Base-by-base conservation (phyloP, 495 filamentous ascomycete species). In the Xylaria scruposa region DNA sequence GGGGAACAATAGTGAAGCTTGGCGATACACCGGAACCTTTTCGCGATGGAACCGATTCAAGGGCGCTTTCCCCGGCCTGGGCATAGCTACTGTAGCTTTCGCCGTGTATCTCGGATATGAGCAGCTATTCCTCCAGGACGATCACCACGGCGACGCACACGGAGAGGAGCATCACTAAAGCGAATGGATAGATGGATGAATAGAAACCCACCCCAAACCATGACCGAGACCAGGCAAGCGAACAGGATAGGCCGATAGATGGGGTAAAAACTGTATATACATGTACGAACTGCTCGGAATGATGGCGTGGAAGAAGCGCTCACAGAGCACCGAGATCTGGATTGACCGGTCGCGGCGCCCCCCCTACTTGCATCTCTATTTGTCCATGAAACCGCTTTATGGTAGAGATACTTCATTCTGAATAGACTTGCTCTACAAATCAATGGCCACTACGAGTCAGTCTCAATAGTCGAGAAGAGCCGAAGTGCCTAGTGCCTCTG, bases 81-180 rank as follows among this genome's bases (percentile, higher is more conserved):
- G 96, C 58, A 96, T 93, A 72, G 96, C 94, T 6, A 91, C 91
- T 10, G 95, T 95, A 58, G 94, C 94, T 13, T 99, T 99, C 81
- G 90, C 91, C 46, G 90, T 83, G 61, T 99, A 99, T 84, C 93
- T 94, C 83, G 88, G 86, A 47, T 97, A 93, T 79, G 96, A 99
- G 85, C 88, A 93, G 77, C 77, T 97, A 53, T 97, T 97, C 79
- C 72, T 97, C 69, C 89, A 92, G 77, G 90, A 95, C 53, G 90
- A 93, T 65, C 92, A 95, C 82, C 85, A 87, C 76, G 87, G 79
- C 72, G 85, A 89, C 33, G 85, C 69, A 26, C 85, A 87, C 44
- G 81, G 73, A 21, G 71, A 83, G 75, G 77, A 64, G 19, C 82
- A 85, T 67, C 81, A 84, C 67, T 83, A 68, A 49, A 79, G 56